A percentile compares a stretch with the other conserved stretches of the same genome.
Evolutionary conservation across 1,284 basidiomycete species (phyloP).

Genomic region (Thelephora terrestris): DNA sequence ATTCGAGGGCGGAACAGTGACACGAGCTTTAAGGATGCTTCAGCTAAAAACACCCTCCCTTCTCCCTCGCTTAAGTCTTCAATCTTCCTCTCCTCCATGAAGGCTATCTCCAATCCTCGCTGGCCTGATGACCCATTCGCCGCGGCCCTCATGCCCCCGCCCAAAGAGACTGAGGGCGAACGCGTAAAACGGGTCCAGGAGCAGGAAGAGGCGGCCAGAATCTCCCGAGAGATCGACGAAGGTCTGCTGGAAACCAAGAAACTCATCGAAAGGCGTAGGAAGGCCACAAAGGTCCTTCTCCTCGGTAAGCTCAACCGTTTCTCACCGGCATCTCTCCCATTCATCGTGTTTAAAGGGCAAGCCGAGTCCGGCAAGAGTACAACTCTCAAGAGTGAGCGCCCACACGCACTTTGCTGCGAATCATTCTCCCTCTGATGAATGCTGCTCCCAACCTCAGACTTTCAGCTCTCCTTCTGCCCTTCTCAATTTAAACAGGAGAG

Average conservation of each 20-base stretch:
- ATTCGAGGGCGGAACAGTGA: no score
- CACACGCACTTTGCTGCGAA: neutral
- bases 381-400: conserved; percentile 45
- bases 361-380: conserved; percentile 65
- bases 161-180: conserved; percentile 37
- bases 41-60: no score
- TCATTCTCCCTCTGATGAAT: neutral
- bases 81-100: neutral
- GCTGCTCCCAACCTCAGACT: conserved; percentile 31
- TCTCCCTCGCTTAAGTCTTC: neutral
- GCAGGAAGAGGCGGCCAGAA: conserved; percentile 34
- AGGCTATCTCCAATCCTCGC: neutral
- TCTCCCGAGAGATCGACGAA: conserved; percentile 48
- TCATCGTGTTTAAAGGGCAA: conserved; percentile 34
- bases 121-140: conserved; percentile 25
- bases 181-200: conserved; percentile 27
- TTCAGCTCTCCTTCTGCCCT: conserved; percentile 56
- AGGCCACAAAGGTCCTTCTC: conserved; percentile 52
- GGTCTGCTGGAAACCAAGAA: conserved; percentile 40
- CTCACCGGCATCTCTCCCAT: neutral
- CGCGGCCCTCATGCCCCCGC: conserved; percentile 24
- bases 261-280: conserved; percentile 40
- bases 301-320: conserved; percentile 36
- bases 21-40: no score
- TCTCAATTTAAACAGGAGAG: conserved; percentile 47